These are phyloP conservation scores for Neonectria faginata DNA, from an alignment of 2,329 filamentous ascomycete genomes.

Conservation along the genomic window DNA sequence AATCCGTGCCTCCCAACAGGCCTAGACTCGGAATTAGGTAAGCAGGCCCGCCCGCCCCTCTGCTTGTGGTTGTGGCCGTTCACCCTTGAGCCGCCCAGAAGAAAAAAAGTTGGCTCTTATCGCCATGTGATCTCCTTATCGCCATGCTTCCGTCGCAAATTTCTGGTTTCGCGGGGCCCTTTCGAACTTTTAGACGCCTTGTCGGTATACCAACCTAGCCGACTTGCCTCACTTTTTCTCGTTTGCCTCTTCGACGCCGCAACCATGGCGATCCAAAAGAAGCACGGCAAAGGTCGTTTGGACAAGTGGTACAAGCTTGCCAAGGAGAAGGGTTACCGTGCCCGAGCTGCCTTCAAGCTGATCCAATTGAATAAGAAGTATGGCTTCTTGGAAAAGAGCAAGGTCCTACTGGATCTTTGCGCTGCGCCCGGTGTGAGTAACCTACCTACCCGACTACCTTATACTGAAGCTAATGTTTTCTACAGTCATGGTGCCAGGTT, in stretches of 20 bases:
- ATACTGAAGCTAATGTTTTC: constrained; percentile 43
- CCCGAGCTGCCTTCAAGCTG: constrained; percentile 96
- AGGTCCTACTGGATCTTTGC: constrained; percentile 96
- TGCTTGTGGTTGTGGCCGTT: background rate
- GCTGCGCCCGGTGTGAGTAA: constrained; percentile 86
- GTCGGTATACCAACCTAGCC: constrained; percentile 23
- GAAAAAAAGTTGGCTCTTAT: constrained; percentile 38
- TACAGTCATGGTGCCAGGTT: constrained; percentile 92
- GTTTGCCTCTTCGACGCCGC: constrained; percentile 21
- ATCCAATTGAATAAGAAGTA: constrained; percentile 99
- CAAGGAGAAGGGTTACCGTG: constrained; percentile 97
- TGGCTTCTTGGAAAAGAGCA: constrained; percentile 96
- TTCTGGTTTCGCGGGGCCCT: constrained; percentile 47
- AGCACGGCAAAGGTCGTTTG: constrained; percentile 97
- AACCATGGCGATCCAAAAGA: constrained; percentile 95
- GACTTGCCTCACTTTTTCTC: constrained; percentile 12
- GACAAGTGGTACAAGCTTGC: constrained; percentile 99
- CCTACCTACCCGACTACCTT: background rate
- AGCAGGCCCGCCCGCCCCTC: constrained; percentile 22
- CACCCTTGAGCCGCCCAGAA: background rate
- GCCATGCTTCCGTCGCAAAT: constrained; percentile 44
- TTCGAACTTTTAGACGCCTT: constrained; percentile 29
- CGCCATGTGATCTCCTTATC: constrained; percentile 52
- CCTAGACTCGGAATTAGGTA: constrained; percentile 34
- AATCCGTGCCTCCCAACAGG: constrained; percentile 30